Evolutionary conservation across 2,329 filamentous ascomycete genomes (phyloP).

Genomic region (Talaromyces sp.): DNA sequence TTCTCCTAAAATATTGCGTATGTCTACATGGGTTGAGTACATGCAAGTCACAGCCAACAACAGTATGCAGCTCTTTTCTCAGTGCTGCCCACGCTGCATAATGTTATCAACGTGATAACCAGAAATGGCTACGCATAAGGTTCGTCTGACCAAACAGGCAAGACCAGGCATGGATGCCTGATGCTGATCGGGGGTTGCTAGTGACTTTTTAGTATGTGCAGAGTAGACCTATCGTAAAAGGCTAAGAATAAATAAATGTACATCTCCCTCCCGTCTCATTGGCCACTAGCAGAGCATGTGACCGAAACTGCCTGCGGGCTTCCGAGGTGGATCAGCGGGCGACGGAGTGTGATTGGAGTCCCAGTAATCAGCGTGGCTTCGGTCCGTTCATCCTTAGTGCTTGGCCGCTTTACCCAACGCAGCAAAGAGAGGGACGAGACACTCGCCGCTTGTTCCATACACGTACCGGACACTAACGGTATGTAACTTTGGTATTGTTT

Average conservation of each 20-base stretch:
- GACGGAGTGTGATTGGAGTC: constrained; percentile 17
- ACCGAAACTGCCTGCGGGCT: constrained; percentile 21
- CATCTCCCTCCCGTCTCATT: background rate
- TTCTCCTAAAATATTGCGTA: background rate
- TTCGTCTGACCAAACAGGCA: background rate
- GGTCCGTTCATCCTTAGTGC: constrained; percentile 19
- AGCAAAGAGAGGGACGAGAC: background rate
- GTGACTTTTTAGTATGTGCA: background rate
- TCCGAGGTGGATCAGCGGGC: constrained; percentile 15
- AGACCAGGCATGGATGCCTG: constrained; percentile 17
- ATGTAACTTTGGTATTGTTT: background rate
- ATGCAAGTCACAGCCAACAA: background rate
- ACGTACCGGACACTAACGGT: constrained; percentile 7
- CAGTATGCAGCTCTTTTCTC: background rate
- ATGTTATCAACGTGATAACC: background rate
- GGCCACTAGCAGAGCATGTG: constrained; percentile 18
- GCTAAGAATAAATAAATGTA: background rate
- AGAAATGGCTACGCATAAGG: background rate
- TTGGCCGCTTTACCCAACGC: background rate
- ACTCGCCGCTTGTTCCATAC: background rate
- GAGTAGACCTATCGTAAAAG: no score
- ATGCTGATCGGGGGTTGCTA: background rate
- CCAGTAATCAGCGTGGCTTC: constrained; percentile 22
- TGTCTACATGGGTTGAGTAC: background rate
- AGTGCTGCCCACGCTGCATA: background rate